These are phyloP conservation scores for Rhytidhysteron rufulum DNA, from an alignment of 2,329 filamentous ascomycete genomes.

Conservation along the genomic window DNA sequence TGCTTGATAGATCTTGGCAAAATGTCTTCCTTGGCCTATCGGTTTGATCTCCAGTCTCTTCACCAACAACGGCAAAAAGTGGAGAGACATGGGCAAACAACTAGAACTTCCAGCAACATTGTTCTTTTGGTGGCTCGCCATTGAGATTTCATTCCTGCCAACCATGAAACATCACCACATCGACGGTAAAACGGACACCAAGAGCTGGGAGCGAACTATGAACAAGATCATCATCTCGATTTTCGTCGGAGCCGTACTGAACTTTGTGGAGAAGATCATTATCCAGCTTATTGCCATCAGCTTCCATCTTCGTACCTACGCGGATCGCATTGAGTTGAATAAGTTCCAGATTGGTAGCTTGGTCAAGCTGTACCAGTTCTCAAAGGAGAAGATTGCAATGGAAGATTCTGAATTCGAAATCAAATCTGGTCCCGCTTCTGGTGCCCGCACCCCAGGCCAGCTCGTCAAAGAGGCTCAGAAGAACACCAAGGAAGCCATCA, in stretches of 20 bases:
- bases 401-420: constrained; percentile 75
- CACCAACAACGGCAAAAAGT: constrained; percentile 88
- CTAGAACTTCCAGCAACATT: constrained; percentile 81
- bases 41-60: constrained; percentile 67
- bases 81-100: constrained; percentile 81
- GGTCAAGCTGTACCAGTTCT: constrained; percentile 62
- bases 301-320: constrained; percentile 88
- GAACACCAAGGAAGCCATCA: constrained; percentile 70
- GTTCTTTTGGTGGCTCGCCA: constrained; percentile 88
- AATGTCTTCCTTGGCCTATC: constrained; percentile 60
- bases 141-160: constrained; percentile 80
- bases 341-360: constrained; percentile 77
- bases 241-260: constrained; percentile 76
- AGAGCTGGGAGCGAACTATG: constrained; percentile 69
- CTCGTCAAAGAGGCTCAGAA: constrained; percentile 66
- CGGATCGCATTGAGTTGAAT: constrained; percentile 85
- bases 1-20: constrained; percentile 53
- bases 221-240: constrained; percentile 83
- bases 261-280: constrained; percentile 86
- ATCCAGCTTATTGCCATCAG: constrained; percentile 93
- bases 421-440: constrained; percentile 50
- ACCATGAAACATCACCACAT: constrained; percentile 68
- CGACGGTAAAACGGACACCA: constrained; percentile 49
- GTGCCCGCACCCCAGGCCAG: constrained; percentile 69
- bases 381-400: constrained; percentile 61